phyloP scores from a whole-genome alignment of 176 grass and related monocot species.

The Olyra latifolia region DNA sequence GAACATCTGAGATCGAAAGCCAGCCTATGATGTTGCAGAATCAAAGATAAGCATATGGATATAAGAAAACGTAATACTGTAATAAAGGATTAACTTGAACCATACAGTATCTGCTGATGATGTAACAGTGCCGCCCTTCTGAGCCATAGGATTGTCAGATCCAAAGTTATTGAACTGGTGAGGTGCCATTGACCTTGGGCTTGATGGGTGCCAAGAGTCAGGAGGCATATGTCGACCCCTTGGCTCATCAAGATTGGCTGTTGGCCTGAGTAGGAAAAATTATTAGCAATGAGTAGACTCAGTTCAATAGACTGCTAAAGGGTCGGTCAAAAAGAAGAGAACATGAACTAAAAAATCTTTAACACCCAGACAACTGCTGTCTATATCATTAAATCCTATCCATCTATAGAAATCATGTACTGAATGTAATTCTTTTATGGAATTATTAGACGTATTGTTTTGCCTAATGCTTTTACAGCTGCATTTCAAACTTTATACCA shows the following conservation, averaged over 20 bases:
- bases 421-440: constrained; percentile 6
- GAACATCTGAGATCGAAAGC: constrained; percentile 51
- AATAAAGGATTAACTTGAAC: constrained; percentile 30
- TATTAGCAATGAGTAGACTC: constrained; percentile 22
- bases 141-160: constrained; percentile 53
- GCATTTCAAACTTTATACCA: background rate
- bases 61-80: constrained; percentile 26
- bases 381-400: background rate
- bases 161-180: constrained; percentile 69
- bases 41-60: constrained; percentile 32
- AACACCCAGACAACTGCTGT: background rate
- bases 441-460: background rate
- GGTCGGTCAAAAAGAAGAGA: background rate
- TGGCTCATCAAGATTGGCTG: constrained; percentile 85
- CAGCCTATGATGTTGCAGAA: constrained; percentile 41
- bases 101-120: constrained; percentile 71
- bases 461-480: background rate
- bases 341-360: constrained; percentile 14
- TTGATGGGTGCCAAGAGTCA: constrained; percentile 71
- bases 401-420: background rate
- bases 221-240: constrained; percentile 57
- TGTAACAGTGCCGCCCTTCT: constrained; percentile 48
- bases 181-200: constrained; percentile 64
- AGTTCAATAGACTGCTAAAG: background rate
- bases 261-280: constrained; percentile 55